A percentile compares a stretch with the other conserved stretches of the same genome.
Conservation (phyloP, 2,329 filamentous ascomycete species). For the Westerdykella aurantiaca region DNA sequence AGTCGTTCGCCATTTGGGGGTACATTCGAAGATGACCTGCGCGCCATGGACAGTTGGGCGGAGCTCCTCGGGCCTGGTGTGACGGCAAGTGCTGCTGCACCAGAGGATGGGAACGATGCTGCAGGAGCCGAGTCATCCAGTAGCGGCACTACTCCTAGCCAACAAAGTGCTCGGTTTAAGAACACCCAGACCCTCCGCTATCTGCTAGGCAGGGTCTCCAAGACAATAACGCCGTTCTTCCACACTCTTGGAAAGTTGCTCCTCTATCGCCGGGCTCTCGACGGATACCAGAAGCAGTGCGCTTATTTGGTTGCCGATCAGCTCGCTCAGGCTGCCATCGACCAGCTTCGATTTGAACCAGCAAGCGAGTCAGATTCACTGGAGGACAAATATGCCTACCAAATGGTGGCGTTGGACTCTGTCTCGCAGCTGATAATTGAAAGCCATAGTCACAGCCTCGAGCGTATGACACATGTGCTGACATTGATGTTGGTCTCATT, state of each 20-base stretch:
- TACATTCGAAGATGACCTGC: slow-evolving; percentile 36
- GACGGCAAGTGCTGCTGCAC: slow-evolving; percentile 8
- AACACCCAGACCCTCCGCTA: slow-evolving; percentile 75
- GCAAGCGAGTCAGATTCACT: slow-evolving; percentile 46
- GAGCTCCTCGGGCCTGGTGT: slow-evolving; percentile 30
- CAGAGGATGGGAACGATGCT: slow-evolving; percentile 5
- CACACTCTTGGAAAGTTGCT: slow-evolving; percentile 79
- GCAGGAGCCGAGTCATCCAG: not conserved
- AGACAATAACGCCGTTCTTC: slow-evolving; percentile 76
- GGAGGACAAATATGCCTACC: slow-evolving; percentile 67
- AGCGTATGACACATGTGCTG: slow-evolving; percentile 37
- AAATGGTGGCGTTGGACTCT: slow-evolving; percentile 73
- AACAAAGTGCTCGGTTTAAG: slow-evolving; percentile 49
- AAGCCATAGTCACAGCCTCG: slow-evolving; percentile 40
- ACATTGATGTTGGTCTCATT: slow-evolving; percentile 82
- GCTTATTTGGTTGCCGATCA: slow-evolving; percentile 58
- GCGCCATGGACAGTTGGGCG: not conserved
- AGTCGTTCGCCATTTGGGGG: slow-evolving; percentile 36
- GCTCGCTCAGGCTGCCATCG: slow-evolving; percentile 64
- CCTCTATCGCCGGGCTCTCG: slow-evolving; percentile 66
- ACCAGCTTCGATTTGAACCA: slow-evolving; percentile 55
- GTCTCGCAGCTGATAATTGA: slow-evolving; percentile 76
- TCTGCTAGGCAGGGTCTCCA: slow-evolving; percentile 71
- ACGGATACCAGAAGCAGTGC: slow-evolving; percentile 58
- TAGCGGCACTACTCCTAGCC: slow-evolving; percentile 10